phyloP scores from a whole-genome alignment of 1,139 yeast species.

The Kodamaea suecica region DNA sequence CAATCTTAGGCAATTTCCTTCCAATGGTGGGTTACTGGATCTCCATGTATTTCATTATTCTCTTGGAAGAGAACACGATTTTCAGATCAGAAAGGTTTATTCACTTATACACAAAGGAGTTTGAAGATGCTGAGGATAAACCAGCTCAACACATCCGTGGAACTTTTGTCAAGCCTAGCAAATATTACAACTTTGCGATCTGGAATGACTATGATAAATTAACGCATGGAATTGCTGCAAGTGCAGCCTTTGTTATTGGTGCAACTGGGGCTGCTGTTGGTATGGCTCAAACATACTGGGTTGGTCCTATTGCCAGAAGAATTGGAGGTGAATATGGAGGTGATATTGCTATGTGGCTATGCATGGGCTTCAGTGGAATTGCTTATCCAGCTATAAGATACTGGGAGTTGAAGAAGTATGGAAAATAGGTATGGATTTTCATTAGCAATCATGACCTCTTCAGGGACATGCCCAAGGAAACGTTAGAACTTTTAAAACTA shows the following conservation, averaged over 20 bases:
- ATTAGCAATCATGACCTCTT: no score
- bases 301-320: conserved; percentile 63
- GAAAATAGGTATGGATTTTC: no score
- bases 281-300: conserved; percentile 76
- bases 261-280: conserved; percentile 78
- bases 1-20: conserved; percentile 78
- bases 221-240: conserved; percentile 65
- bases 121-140: conserved; percentile 25
- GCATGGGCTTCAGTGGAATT: conserved; percentile 68
- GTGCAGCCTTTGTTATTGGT: conserved; percentile 57
- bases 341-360: conserved; percentile 79
- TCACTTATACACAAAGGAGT: conserved; percentile 54
- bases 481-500: no score
- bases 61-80: conserved; percentile 71
- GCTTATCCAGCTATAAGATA: conserved; percentile 64
- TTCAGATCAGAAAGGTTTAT: conserved; percentile 57
- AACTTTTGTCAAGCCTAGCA: conserved; percentile 20
- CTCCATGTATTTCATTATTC: conserved; percentile 70
- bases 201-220: conserved; percentile 59
- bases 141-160: conserved; percentile 7
- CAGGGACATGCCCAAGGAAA: no score
- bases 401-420: conserved; percentile 56
- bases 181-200: conserved; percentile 58
- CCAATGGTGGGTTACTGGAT: conserved; percentile 97
- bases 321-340: conserved; percentile 62